phyloP scores from a whole-genome alignment of 805 yeast species.

The Ogataea trehalophila region DNA sequence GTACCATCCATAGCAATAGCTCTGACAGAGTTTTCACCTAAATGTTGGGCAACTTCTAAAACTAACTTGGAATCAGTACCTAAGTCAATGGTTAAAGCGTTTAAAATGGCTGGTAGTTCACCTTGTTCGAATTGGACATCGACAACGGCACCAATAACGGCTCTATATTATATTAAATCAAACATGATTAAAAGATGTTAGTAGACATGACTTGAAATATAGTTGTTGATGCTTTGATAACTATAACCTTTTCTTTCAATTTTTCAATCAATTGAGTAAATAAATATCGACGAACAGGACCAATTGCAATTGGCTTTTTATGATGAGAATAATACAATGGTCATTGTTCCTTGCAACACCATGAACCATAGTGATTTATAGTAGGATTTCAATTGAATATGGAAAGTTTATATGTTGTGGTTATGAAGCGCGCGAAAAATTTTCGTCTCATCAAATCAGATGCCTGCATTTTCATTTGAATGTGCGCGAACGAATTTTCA shows the following conservation, averaged over 20 bases:
- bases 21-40: slow-evolving; percentile 99
- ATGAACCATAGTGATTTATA: neutral
- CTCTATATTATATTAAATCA: slow-evolving; percentile 40
- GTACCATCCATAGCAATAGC: slow-evolving; percentile 99
- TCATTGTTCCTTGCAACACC: neutral
- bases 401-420: slow-evolving; percentile 2
- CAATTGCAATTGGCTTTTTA: too few species aligned
- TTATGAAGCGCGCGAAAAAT: slow-evolving; percentile 18
- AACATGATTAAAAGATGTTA: slow-evolving; percentile 11
- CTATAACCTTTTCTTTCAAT: too few species aligned
- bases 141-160: slow-evolving; percentile 99
- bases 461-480: slow-evolving; percentile 1
- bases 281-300: neutral
- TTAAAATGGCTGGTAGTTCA: slow-evolving; percentile 93
- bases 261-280: neutral
- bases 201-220: slow-evolving; percentile 6
- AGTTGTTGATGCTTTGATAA: too few species aligned
- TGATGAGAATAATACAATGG: too few species aligned
- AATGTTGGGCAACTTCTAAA: slow-evolving; percentile 98
- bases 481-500: neutral
- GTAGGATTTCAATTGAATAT: neutral
- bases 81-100: slow-evolving; percentile 86
- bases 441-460: slow-evolving; percentile 4
- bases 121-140: slow-evolving; percentile 98
- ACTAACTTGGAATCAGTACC: slow-evolving; percentile 63